Evolutionary conservation across 2,329 filamentous ascomycete genomes (phyloP).

Genomic region (Apiospora hydei): DNA sequence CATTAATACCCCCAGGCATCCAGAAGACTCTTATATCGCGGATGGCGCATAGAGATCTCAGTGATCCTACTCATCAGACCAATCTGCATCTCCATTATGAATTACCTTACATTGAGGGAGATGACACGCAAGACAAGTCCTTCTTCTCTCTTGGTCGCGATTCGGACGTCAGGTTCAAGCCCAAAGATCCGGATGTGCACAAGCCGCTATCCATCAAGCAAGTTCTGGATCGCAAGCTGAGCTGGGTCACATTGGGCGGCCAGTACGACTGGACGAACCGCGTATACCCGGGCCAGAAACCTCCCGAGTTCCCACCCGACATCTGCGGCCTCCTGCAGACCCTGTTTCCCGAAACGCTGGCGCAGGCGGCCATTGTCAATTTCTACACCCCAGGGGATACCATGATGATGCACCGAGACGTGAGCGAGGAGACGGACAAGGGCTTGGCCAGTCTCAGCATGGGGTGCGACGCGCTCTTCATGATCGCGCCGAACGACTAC

Average conservation of each 20-base stretch:
- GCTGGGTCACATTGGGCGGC: slow-evolving; percentile 93
- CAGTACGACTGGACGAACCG: slow-evolving; percentile 97
- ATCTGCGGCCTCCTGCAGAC: slow-evolving; percentile 70
- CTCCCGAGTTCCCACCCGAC: slow-evolving; percentile 78
- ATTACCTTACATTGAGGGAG: slow-evolving; percentile 62
- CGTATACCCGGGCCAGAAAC: slow-evolving; percentile 72
- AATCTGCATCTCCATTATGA: slow-evolving; percentile 89
- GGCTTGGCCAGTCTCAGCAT: slow-evolving; percentile 87
- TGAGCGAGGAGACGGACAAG: slow-evolving; percentile 82
- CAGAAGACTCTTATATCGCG: slow-evolving; percentile 76
- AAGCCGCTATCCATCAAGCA: slow-evolving; percentile 73
- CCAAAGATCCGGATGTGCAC: slow-evolving; percentile 78
- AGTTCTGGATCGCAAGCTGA: slow-evolving; percentile 80
- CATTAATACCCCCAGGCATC: slow-evolving; percentile 71
- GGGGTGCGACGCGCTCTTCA: slow-evolving; percentile 89
- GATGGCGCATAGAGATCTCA: slow-evolving; percentile 80
- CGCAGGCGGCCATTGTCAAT: slow-evolving; percentile 93
- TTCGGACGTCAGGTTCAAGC: slow-evolving; percentile 63
- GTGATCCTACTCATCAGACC: slow-evolving; percentile 77
- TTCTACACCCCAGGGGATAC: slow-evolving; percentile 91
- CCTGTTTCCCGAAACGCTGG: slow-evolving; percentile 78
- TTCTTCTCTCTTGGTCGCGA: slow-evolving; percentile 62
- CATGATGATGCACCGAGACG: slow-evolving; percentile 91
- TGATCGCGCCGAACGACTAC: slow-evolving; percentile 72
- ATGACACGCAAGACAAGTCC: slow-evolving; percentile 45